Base-by-base conservation (phyloP, 805 yeast species). In the Metschnikowia bowlesiae region DNA sequence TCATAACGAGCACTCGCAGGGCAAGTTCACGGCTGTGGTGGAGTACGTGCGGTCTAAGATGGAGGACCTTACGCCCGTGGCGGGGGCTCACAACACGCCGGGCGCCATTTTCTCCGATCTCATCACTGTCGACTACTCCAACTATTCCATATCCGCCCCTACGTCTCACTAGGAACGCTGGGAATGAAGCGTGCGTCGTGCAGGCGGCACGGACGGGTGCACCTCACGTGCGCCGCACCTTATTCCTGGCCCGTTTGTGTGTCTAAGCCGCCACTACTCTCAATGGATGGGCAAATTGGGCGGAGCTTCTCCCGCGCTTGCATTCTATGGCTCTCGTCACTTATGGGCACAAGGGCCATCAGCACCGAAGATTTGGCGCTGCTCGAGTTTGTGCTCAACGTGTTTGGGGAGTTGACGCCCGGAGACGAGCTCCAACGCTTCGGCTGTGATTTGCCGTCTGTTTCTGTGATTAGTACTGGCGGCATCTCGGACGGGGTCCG, bases 1-100 rank as follows among this genome's bases (percentile, higher is more conserved):
- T 40, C 83, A 80, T 56, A 73, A 80, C 60, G 74, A 71, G 39
- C 40, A 60, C 8, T 67, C 83, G 1, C 58, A 57, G 10, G 76
- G 75, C 16, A 70, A 74, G 50, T 72, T 82, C 53, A 58, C 57
- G n/a, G 51, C 64, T 11, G 80, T 77, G 11, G 62, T 77, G 16
- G 81, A 78, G 10, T 72, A 67, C 53, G 65, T 80, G 31, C 66
- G 64, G 39, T 65, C 68, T 16, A 79, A 76, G 56, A 57, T 74
- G 38, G 67, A 61, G 31, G 64, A 64, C 33, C 61, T 56, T 41
- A 71, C 69, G 28, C 58, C 55, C 44, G 48, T 67, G 48, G 39
- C 61, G 7, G 48, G 44, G 9, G 30, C 45, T 5, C 36, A 18
- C 10, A 38, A 38, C 31, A 18, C 45, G n/a, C 57, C 52, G 33